Evolutionary conservation across 306 rosid species (phyloP).

Genomic region (Rosa persica): DNA sequence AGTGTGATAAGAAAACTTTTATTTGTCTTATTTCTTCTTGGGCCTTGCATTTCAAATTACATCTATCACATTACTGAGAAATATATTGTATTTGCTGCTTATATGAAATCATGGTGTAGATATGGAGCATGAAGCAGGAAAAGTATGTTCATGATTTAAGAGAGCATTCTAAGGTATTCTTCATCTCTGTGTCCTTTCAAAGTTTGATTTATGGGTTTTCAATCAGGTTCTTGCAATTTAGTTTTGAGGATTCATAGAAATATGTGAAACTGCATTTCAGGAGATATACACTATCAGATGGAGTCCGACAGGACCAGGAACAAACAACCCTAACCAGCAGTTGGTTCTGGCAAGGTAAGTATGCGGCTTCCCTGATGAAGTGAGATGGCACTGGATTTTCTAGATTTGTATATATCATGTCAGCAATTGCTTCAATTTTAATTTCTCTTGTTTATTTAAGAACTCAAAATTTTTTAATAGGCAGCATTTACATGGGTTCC

Average conservation of each 20-base stretch:
- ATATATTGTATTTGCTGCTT: background rate
- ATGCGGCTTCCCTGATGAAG: conserved; percentile 7
- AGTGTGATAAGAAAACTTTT: background rate
- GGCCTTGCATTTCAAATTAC: background rate
- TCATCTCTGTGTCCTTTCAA: background rate
- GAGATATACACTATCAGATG: conserved; percentile 93
- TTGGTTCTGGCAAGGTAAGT: conserved; percentile 87
- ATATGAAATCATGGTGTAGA: conserved; percentile 49
- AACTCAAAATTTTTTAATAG: background rate
- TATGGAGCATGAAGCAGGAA: conserved; percentile 94
- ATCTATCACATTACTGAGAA: background rate
- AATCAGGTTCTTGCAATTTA: background rate
- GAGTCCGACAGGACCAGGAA: conserved; percentile 92
- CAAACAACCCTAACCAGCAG: conserved; percentile 75
- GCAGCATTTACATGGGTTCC: background rate
- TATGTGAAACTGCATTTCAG: conserved; percentile 40
- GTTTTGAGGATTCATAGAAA: background rate
- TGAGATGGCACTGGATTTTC: background rate
- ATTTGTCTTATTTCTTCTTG: background rate
- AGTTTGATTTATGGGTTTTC: background rate
- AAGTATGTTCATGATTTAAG: conserved; percentile 76
- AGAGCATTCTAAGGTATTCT: conserved; percentile 84
- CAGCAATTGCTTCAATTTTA: background rate
- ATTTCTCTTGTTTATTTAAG: background rate
- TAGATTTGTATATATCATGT: background rate